phyloP scores from a whole-genome alignment of 805 yeast genomes.

The Ogataea zsoltii region DNA sequence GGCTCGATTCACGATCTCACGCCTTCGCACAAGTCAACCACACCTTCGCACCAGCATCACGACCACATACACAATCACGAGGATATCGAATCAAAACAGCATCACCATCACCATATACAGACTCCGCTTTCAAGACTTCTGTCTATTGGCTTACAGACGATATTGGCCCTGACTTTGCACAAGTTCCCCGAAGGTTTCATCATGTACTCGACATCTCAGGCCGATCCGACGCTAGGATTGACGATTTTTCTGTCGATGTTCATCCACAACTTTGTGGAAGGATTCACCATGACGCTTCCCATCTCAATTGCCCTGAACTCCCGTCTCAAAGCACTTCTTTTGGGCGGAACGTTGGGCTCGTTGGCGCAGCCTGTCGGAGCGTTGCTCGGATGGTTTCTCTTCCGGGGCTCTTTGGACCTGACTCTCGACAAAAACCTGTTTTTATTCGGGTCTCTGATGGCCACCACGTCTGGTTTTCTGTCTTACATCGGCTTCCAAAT shows the following conservation, averaged over 20 bases:
- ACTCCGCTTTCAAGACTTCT: conserved; percentile 78
- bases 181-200: conserved; percentile 95
- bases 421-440: conserved; percentile 39
- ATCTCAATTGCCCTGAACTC: conserved; percentile 73
- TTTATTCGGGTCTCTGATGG: conserved; percentile 64
- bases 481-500: conserved; percentile 80
- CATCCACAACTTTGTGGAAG: conserved; percentile 91
- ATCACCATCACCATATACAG: conserved; percentile 79
- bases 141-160: conserved; percentile 88
- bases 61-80: conserved; percentile 14
- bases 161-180: conserved; percentile 83
- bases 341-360: conserved; percentile 75
- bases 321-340: conserved; percentile 59
- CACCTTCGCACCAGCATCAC: conserved; percentile 10
- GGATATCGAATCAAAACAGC: conserved; percentile 19
- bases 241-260: conserved; percentile 82
- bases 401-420: conserved; percentile 39
- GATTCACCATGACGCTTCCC: conserved; percentile 91
- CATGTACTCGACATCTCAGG: conserved; percentile 72
- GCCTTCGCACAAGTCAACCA: background rate
- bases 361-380: conserved; percentile 92
- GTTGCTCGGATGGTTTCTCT: conserved; percentile 54
- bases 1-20: background rate
- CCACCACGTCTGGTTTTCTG: conserved; percentile 81
- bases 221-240: conserved; percentile 70